A percentile compares a stretch with the other conserved stretches of the same genome.
phyloP scores from a whole-genome alignment of 2,329 filamentous ascomycete species.

The Parascedosporium putredinis region DNA sequence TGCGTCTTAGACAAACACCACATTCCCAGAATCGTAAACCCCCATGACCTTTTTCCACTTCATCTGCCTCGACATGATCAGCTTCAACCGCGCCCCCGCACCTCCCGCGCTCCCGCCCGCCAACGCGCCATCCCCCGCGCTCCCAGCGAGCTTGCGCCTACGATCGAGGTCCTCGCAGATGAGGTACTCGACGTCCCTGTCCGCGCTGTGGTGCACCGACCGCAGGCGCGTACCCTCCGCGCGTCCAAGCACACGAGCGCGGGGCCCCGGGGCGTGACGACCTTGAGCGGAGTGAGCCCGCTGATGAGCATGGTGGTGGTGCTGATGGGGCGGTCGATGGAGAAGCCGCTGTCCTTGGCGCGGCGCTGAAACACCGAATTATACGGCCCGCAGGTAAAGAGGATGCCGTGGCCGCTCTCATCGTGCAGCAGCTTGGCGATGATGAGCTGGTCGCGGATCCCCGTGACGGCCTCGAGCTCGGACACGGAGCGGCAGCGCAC shows the following conservation, averaged over 20 bases:
- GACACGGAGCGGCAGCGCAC: conserved; percentile 18
- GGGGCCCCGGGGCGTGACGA: conserved; percentile 18
- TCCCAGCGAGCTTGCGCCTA: background rate
- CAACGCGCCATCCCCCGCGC: background rate
- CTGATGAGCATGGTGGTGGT: conserved; percentile 9
- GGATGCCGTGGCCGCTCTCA: conserved; percentile 10
- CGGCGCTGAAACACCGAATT: conserved; percentile 14
- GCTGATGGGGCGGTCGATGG: conserved; percentile 15
- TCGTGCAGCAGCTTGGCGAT: conserved; percentile 17
- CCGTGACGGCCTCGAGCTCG: conserved; percentile 15
- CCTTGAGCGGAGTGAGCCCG: conserved; percentile 13
- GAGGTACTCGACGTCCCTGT: background rate
- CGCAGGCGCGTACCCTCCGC: background rate
- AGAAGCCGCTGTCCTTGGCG: conserved; percentile 13
- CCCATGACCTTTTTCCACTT: background rate
- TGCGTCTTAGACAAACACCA: background rate
- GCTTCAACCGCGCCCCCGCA: background rate
- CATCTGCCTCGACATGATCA: background rate
- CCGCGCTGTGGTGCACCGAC: background rate
- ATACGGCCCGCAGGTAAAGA: conserved; percentile 16
- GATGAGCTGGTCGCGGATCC: conserved; percentile 16
- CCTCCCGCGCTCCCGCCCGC: background rate
- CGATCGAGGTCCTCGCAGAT: background rate
- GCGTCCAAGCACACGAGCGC: conserved; percentile 5
- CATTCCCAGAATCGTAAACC: background rate